These are phyloP conservation scores for Solanum tacnaense DNA, from an alignment of 257 asterid genomes.

Conservation along the genomic window DNA sequence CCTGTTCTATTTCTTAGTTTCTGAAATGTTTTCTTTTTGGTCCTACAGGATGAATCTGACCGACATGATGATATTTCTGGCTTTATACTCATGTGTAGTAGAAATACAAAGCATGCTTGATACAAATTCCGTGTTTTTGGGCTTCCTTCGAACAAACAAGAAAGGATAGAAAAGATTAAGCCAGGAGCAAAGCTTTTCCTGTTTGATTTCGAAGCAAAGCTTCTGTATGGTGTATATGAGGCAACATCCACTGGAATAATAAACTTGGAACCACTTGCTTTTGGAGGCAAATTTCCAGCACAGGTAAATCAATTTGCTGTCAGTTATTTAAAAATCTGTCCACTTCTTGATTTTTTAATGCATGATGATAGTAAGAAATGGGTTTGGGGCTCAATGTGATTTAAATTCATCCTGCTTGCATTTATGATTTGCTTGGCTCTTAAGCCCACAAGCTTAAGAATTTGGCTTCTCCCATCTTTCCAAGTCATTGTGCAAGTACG, in stretches of 20 bases:
- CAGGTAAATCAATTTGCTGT: slow-evolving; percentile 34
- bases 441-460: not conserved
- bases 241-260: slow-evolving; percentile 51
- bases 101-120: slow-evolving; percentile 49
- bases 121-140: slow-evolving; percentile 72
- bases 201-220: slow-evolving; percentile 52
- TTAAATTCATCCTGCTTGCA: not conserved
- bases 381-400: not conserved
- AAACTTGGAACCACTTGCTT: slow-evolving; percentile 70
- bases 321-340: not conserved
- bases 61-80: slow-evolving; percentile 23
- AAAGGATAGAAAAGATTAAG: slow-evolving; percentile 40
- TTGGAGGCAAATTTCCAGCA: slow-evolving; percentile 62
- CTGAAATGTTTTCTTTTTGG: not conserved
- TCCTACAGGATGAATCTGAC: not conserved
- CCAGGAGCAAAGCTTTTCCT: slow-evolving; percentile 63
- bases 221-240: slow-evolving; percentile 64
- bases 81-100: slow-evolving; percentile 62
- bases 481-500: not conserved
- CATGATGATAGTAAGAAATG: not conserved
- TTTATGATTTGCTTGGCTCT: not conserved
- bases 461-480: not conserved
- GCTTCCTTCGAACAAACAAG: slow-evolving; percentile 40
- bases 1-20: not conserved
- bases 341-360: not conserved